These are phyloP conservation scores for Madurella mycetomatis DNA, from an alignment of 2,329 filamentous ascomycete species.

Conservation along the genomic window DNA sequence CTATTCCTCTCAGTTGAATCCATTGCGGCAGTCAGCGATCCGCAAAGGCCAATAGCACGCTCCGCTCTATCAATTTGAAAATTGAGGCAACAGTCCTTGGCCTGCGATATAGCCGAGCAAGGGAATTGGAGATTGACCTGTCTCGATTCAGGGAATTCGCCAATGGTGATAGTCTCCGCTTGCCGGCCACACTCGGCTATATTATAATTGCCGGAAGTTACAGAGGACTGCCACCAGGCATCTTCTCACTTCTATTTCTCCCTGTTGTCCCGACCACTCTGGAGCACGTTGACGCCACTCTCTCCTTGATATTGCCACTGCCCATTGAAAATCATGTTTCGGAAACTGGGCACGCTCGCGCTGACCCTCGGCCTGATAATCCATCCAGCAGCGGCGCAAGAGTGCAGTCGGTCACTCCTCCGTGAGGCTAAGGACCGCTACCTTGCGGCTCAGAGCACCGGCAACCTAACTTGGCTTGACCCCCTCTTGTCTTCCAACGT, in stretches of 20 bases:
- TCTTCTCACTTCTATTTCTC: not conserved
- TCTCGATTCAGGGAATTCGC: not conserved
- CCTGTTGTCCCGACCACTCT: too few species aligned
- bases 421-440: slow-evolving; percentile 8
- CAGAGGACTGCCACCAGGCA: not conserved
- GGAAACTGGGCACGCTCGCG: not conserved
- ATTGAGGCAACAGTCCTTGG: too few species aligned
- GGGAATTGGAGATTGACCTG: not conserved
- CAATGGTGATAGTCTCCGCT: not conserved
- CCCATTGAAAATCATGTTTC: not conserved
- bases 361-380: not conserved
- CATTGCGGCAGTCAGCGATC: too few species aligned
- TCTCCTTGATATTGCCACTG: too few species aligned
- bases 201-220: not conserved
- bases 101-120: not conserved
- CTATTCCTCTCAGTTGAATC: too few species aligned
- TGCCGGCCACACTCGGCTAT: not conserved
- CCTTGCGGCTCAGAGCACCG: slow-evolving; percentile 8
- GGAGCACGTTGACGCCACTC: too few species aligned
- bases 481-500: slow-evolving; percentile 1
- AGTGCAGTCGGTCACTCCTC: slow-evolving; percentile 5
- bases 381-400: not conserved
- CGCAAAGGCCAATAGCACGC: too few species aligned
- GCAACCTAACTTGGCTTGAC: slow-evolving; percentile 1
- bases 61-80: too few species aligned